phyloP scores from a whole-genome alignment of 2,329 filamentous ascomycete species.

The Ceratocystis huliohia region DNA sequence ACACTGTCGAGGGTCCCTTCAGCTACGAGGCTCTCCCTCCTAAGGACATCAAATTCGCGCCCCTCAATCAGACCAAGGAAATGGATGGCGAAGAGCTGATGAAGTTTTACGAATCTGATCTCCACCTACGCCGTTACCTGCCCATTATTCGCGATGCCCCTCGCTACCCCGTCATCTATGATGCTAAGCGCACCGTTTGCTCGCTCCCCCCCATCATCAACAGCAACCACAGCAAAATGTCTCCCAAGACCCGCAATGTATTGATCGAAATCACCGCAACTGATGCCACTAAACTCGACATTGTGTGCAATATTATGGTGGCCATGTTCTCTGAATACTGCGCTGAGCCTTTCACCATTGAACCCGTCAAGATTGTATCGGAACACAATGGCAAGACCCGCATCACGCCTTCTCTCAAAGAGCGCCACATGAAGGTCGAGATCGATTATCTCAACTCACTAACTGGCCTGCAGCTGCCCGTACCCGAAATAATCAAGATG shows the following conservation, averaged over 20 bases:
- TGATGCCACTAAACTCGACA: conserved; percentile 89
- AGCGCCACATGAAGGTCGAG: conserved; percentile 66
- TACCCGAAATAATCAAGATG: conserved; percentile 63
- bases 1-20: conserved; percentile 88
- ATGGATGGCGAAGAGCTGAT: conserved; percentile 85
- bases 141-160: conserved; percentile 90
- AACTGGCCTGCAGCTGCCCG: conserved; percentile 65
- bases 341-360: conserved; percentile 76
- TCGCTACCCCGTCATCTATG: conserved; percentile 91
- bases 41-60: conserved; percentile 81
- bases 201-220: conserved; percentile 98
- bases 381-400: conserved; percentile 78
- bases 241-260: conserved; percentile 76
- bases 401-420: conserved; percentile 66
- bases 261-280: conserved; percentile 96
- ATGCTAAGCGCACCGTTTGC: conserved; percentile 74
- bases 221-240: conserved; percentile 92
- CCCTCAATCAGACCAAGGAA: conserved; percentile 79
- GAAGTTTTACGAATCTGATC: conserved; percentile 90
- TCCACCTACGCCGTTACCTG: conserved; percentile 76
- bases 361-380: conserved; percentile 84
- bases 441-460: conserved; percentile 90
- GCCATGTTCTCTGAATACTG: conserved; percentile 96
- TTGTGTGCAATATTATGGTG: conserved; percentile 89
- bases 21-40: conserved; percentile 87